Base-by-base conservation (phyloP, 345 rosid genomes). In the Physaria fendleri region DNA sequence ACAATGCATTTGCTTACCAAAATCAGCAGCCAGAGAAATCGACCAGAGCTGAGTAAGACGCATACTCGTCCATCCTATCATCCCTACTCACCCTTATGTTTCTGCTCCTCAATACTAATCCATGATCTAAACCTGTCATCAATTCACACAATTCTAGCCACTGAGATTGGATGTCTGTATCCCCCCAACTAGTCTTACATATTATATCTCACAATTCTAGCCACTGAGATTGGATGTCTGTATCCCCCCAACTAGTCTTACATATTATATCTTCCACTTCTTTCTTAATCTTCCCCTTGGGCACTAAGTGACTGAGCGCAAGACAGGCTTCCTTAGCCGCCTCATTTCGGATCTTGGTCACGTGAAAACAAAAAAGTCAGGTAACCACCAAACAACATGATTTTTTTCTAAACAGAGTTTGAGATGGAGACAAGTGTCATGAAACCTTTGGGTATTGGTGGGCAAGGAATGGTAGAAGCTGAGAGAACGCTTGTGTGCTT, bases 361-460 rank as follows among this genome's bases (percentile, higher is more conserved):
- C 4, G 21, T 53, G 40, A 53, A 46, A 44, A 35, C 11, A 6
- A n/a, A 24, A 24, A 24, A 20, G 2, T 25, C 32, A 24, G 6
- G 33, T 24, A 46, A 46, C 18, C 52, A 46, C n/a, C n/a, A n/a
- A n/a, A n/a, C n/a, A n/a, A 24, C 51, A 46, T 24, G 33, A 46
- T 6, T 6, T 13, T 46, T 46, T n/a, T n/a, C 20, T n/a, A 13
- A 46, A 46, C 33, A 46, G 32, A 14, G 52, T 46, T 46, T 46
- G 12, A 46, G 52, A 24, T 46, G 33, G 18, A 46, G 52, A 46
- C 5, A 13, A 46, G 18, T 24, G 18, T n/a, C 33, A 46, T 24
- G 40, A 35, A n/a, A 85, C 98, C 98, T 81, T 92, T 50, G 90
- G 96, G 75, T 79, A 92, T 47, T 82, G 88, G 74, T 88, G 90